A percentile compares a stretch with the other conserved stretches of the same genome.
Evolutionary conservation across 2,329 filamentous ascomycete species (phyloP).

Genomic region (Didymella exigua): DNA sequence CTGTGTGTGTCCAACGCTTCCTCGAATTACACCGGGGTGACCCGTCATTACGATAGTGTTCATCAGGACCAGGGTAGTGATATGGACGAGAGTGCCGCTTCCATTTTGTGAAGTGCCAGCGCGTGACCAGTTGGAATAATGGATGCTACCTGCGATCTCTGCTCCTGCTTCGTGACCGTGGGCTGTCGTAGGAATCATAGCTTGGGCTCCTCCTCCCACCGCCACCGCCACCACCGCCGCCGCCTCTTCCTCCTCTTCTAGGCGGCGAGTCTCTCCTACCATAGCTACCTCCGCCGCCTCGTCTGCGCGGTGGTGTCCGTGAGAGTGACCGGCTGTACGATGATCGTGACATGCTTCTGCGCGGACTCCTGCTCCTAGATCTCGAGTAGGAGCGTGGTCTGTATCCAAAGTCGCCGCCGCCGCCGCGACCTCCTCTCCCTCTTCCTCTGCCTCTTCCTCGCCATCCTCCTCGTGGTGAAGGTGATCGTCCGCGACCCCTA

Average conservation of each 20-base stretch:
- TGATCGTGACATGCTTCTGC: slow-evolving; percentile 50
- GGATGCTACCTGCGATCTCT: slow-evolving; percentile 31
- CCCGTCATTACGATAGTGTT: too few relatives aligned
- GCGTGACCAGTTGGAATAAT: neutral
- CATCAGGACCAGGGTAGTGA: too few relatives aligned
- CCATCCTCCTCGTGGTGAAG: slow-evolving; percentile 48
- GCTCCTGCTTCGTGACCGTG: slow-evolving; percentile 52
- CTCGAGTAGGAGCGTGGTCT: slow-evolving; percentile 37
- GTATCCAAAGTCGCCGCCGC: slow-evolving; percentile 40
- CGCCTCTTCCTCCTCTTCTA: slow-evolving; percentile 52
- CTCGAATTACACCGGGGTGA: too few relatives aligned
- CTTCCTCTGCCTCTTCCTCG: slow-evolving; percentile 43
- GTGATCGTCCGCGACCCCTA: slow-evolving; percentile 38
- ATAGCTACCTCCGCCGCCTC: slow-evolving; percentile 30
- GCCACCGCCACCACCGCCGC: slow-evolving; percentile 33
- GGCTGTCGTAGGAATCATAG: slow-evolving; percentile 68
- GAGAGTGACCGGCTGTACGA: slow-evolving; percentile 49
- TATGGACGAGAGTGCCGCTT: too few relatives aligned
- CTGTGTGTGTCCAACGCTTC: too few relatives aligned
- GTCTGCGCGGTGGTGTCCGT: slow-evolving; percentile 37
- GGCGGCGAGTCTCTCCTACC: slow-evolving; percentile 51
- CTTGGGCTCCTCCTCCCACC: slow-evolving; percentile 64
- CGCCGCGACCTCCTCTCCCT: slow-evolving; percentile 41
- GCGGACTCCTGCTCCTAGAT: slow-evolving; percentile 52
- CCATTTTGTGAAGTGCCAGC: too few relatives aligned